phyloP scores from a whole-genome alignment of 371 early-diverging fungal species.

The Blakeslea trispora region DNA sequence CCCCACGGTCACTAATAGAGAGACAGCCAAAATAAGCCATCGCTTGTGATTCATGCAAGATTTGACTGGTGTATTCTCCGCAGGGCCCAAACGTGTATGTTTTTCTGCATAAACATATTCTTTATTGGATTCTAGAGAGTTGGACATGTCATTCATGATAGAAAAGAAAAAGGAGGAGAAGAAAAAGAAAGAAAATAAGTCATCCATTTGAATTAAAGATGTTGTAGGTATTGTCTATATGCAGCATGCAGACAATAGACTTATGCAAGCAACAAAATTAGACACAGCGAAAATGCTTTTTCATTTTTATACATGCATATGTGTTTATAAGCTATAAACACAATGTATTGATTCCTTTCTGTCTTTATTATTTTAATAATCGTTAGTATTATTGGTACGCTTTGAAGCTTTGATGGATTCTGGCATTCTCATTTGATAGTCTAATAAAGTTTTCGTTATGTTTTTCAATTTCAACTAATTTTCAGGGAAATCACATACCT shows the following conservation, averaged over 20 bases:
- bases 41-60: neutral
- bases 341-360: no score
- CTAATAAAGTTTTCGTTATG: no score
- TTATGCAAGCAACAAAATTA: slow-evolving; percentile 4
- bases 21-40: neutral
- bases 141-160: neutral
- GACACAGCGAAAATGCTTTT: no score
- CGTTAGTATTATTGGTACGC: slow-evolving; percentile 22
- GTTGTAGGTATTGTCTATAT: no score
- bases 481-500: no score
- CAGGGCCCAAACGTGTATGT: neutral
- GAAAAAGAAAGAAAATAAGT: slow-evolving; percentile 11
- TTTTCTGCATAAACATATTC: slow-evolving; percentile 2
- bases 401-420: slow-evolving; percentile 66
- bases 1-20: neutral
- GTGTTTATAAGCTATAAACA: no score
- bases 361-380: slow-evolving; percentile 11
- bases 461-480: no score
- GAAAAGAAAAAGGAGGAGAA: slow-evolving; percentile 5
- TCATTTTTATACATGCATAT: no score
- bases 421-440: slow-evolving; percentile 77
- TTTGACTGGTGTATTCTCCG: neutral
- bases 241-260: neutral
- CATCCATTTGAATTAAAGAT: no score
- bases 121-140: neutral